These are phyloP conservation scores for Xylariaceae sp. DNA, from an alignment of 2,329 filamentous ascomycete species.

Conservation along the genomic window DNA sequence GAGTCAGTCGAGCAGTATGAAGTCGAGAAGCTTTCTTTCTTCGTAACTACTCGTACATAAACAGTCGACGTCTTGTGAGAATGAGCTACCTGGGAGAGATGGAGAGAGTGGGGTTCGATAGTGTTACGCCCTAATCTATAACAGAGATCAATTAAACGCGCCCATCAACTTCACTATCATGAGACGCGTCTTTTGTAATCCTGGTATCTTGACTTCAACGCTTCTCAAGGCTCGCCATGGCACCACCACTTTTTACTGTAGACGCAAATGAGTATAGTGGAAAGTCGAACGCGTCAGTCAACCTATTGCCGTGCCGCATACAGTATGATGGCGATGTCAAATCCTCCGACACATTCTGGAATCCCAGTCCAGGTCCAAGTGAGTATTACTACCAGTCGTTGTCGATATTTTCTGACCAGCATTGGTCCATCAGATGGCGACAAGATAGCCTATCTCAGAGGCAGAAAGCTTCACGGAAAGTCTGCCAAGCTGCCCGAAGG, in stretches of 20 bases:
- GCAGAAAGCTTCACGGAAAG: constrained; percentile 73
- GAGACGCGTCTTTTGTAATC: constrained; percentile 7
- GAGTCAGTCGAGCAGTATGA: too few species aligned
- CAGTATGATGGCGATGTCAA: constrained; percentile 73
- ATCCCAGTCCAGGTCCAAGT: constrained; percentile 50
- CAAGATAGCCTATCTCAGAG: constrained; percentile 68
- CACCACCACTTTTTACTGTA: constrained; percentile 27
- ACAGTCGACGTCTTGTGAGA: too few species aligned
- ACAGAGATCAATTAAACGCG: background rate
- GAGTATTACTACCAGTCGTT: constrained; percentile 27
- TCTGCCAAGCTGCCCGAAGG: constrained; percentile 64
- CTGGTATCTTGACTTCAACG: too few species aligned
- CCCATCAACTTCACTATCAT: background rate
- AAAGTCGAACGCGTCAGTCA: constrained; percentile 23
- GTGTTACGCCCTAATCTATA: too few species aligned
- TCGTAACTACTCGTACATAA: too few species aligned
- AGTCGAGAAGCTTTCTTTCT: too few species aligned
- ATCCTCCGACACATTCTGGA: constrained; percentile 67
- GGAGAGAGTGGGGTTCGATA: too few species aligned
- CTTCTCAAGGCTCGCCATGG: constrained; percentile 17
- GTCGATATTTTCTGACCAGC: constrained; percentile 6
- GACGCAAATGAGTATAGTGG: constrained; percentile 12
- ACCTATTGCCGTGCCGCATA: constrained; percentile 78
- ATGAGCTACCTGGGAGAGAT: too few species aligned
- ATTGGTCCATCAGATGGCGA: constrained; percentile 42